A percentile compares a stretch with the other conserved stretches of the same genome.
phyloP scores from a whole-genome alignment of 257 asterid species.

The Orobanche coerulescens region DNA sequence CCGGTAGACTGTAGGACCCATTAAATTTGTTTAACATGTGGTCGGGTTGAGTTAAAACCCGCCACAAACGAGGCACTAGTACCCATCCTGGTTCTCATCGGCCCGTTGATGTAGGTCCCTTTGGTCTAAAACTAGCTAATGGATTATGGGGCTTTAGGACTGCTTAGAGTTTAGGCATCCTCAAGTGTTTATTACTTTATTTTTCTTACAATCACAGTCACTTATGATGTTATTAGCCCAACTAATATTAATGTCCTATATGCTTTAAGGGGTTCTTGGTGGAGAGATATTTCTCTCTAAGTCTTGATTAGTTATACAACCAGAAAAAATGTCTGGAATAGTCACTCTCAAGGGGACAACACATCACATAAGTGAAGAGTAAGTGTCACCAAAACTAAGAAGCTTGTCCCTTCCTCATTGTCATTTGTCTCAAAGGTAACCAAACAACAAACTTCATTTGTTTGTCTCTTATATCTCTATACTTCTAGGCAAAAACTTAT shows the following conservation, averaged over 20 bases:
- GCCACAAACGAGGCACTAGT: no score
- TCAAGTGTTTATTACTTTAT: neutral
- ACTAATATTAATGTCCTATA: neutral
- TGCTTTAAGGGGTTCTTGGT: neutral
- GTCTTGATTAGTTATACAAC: slow-evolving; percentile 10
- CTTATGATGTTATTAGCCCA: neutral
- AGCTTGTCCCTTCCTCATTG: slow-evolving; percentile 26
- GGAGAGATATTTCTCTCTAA: slow-evolving; percentile 7
- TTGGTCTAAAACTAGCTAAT: neutral
- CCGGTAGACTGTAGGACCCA: no score
- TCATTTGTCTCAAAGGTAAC: slow-evolving; percentile 27
- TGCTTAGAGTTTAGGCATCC: neutral
- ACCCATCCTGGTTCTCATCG: no score
- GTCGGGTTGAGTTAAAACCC: no score
- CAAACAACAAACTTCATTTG: slow-evolving; percentile 16
- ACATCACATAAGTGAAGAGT: slow-evolving; percentile 16
- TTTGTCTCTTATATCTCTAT: neutral
- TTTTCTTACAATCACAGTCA: neutral
- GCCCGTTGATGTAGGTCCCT: no score
- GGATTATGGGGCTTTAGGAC: slow-evolving; percentile 6
- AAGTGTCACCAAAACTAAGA: slow-evolving; percentile 12
- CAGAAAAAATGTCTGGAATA: slow-evolving; percentile 2
- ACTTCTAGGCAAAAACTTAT: no score
- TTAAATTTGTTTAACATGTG: no score
- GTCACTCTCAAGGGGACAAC: slow-evolving; percentile 18